Conservation (phyloP, 148 eudicot species). For the Chenopodium album region DNA sequence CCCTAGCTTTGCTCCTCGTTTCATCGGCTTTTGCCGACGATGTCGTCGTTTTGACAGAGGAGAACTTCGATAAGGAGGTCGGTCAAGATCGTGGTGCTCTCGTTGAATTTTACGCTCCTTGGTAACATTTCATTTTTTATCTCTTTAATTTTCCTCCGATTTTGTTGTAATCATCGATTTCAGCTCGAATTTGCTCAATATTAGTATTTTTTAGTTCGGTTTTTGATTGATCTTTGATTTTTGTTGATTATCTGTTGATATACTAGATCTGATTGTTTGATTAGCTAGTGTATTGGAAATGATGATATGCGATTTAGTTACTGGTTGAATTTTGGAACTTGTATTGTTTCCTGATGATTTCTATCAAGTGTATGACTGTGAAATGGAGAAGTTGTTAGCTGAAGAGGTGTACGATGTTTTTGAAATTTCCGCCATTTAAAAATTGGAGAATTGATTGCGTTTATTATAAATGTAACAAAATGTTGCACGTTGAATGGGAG, state of each 20-base stretch:
- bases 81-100: constrained; percentile 94
- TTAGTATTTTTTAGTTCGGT: not conserved
- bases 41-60: constrained; percentile 87
- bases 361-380: too few species aligned
- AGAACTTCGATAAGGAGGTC: constrained; percentile 84
- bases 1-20: constrained; percentile 40
- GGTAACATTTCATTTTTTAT: constrained; percentile 35
- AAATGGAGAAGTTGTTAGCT: not conserved
- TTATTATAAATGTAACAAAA: not conserved
- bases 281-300: not conserved
- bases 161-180: not conserved
- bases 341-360: not conserved
- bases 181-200: not conserved
- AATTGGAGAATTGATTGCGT: not conserved
- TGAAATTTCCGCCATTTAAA: not conserved
- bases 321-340: not conserved
- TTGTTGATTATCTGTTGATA: not conserved
- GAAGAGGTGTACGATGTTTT: not conserved
- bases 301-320: constrained; percentile 7
- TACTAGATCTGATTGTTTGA: constrained; percentile 18
- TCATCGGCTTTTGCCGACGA: constrained; percentile 59
- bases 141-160: not conserved
- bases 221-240: not conserved
- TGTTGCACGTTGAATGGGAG: not conserved
- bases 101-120: constrained; percentile 96